Evolutionary conservation across 2,329 filamentous ascomycete species (phyloP), one percentile per base, ranked within the genome.

Genomic region (Cytospora piceae): DNA sequence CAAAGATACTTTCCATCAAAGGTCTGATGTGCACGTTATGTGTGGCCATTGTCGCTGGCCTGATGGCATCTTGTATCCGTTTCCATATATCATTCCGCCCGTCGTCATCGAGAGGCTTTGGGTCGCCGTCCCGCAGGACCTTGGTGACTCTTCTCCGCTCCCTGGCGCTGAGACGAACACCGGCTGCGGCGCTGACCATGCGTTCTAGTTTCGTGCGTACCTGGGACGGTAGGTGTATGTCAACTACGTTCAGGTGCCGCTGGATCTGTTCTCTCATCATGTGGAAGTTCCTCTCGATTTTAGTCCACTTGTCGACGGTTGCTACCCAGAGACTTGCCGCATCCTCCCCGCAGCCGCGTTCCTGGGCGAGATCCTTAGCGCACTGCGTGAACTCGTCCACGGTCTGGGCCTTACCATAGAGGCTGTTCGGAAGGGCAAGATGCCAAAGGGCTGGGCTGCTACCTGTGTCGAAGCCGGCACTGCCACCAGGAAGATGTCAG

Each of bases 211-310:
- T 54, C 29, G 31, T 58, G 14, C 70, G 67, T 39, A 70, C 63
- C 0, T 69, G 64, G 0, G 64, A 58, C 1, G 71, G 72, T 17
- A 73, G 52, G 27, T 70, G 69, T 0, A 73, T 66, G 8, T 69
- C 69, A 11, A 73, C 65, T 9, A 73, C 65, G 5, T 72, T 69
- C 8, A 73, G 67, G 27, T 73, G 71, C 9, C 72, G 68, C 46
- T 73, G 71, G 29, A 74, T 71, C 53, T 72, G 68, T 59, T 73
- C 72, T 3, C 71, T 66, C 39, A 72, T 49, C 24, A 42, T 68
- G 20, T 73, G 68, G 15, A 72, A 64, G 17, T 67, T 69, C 24
- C 67, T 66, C 22, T 69, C 66, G 61, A 72, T 65, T 3, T 58
- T 64, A 1, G 69, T 63, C 72, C 72, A 73, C 17, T 53, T 61